A percentile compares a stretch with the other conserved stretches of the same genome.
phyloP scores from a whole-genome alignment of 2,329 filamentous ascomycete genomes.

The Sporothrix mexicana region DNA sequence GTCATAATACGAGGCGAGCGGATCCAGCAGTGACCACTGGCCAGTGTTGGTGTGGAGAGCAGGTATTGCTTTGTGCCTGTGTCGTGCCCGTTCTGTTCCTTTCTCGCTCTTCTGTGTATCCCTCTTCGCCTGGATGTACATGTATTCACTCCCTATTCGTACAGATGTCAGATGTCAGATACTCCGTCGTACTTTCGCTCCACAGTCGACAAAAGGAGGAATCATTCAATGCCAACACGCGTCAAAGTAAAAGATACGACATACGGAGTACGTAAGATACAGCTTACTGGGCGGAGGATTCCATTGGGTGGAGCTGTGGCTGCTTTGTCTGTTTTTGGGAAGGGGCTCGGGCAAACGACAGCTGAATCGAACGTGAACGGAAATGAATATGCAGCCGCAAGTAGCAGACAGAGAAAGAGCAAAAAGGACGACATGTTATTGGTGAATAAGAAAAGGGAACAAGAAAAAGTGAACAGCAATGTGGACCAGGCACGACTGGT shows the following conservation, averaged over 20 bases:
- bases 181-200: background rate
- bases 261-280: too few species aligned
- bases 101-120: too few species aligned
- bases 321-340: background rate
- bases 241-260: too few species aligned
- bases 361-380: background rate
- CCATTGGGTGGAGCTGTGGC: conserved; percentile 17
- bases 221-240: background rate
- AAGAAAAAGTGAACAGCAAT: background rate
- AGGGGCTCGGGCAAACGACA: background rate
- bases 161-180: conserved; percentile 12
- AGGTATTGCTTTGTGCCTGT: background rate
- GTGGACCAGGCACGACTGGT: background rate
- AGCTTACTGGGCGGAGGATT: too few species aligned
- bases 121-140: background rate
- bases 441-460: background rate
- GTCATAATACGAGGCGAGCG: conserved; percentile 16
- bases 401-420: background rate
- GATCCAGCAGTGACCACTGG: background rate
- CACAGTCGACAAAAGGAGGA: background rate
- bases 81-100: too few species aligned
- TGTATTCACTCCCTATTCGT: conserved; percentile 2
- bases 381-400: background rate
- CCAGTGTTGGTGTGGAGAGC: conserved; percentile 20
- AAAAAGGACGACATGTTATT: background rate